These are phyloP conservation scores for Ramaria sp. DNA, from an alignment of 768 basidiomycete species.

Conservation along the genomic window DNA sequence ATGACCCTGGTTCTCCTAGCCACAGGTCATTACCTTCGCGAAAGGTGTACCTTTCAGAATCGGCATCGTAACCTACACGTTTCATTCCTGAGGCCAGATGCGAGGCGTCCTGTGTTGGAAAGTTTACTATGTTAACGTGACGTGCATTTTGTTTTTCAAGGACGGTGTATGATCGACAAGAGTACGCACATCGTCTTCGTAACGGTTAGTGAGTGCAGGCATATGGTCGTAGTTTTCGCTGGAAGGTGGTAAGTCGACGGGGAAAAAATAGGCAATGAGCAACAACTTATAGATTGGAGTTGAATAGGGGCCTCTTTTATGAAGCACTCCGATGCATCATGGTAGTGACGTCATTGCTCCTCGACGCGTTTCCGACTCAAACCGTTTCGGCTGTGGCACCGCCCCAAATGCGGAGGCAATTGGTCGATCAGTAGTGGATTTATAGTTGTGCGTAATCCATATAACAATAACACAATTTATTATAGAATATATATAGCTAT, in stretches of 20 bases:
- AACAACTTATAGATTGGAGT: too few relatives aligned
- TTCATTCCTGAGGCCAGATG: conserved; percentile 37
- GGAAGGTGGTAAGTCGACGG: background rate
- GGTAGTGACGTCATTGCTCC: background rate
- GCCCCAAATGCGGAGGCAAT: too few relatives aligned
- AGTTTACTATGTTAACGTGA: background rate
- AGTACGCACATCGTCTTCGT: background rate
- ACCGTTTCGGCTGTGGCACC: background rate
- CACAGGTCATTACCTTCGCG: conserved; percentile 3
- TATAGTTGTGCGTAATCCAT: too few relatives aligned
- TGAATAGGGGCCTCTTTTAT: background rate
- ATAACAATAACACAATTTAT: too few relatives aligned
- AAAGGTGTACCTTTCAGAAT: conserved; percentile 40
- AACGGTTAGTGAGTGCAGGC: background rate
- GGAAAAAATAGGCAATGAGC: background rate
- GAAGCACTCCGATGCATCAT: background rate
- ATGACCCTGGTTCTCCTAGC: conserved; percentile 5
- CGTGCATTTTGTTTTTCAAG: too few relatives aligned
- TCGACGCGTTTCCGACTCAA: too few relatives aligned
- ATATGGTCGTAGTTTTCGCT: background rate
- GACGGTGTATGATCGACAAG: too few relatives aligned
- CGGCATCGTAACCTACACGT: conserved; percentile 43
- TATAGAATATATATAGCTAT: too few relatives aligned
- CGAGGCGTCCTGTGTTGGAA: conserved; percentile 21
- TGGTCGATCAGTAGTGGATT: too few relatives aligned